Evolutionary conservation across 2,329 filamentous ascomycete species (phyloP), one percentile per base, ranked within the genome.

Genomic region (Venturia pyrina): DNA sequence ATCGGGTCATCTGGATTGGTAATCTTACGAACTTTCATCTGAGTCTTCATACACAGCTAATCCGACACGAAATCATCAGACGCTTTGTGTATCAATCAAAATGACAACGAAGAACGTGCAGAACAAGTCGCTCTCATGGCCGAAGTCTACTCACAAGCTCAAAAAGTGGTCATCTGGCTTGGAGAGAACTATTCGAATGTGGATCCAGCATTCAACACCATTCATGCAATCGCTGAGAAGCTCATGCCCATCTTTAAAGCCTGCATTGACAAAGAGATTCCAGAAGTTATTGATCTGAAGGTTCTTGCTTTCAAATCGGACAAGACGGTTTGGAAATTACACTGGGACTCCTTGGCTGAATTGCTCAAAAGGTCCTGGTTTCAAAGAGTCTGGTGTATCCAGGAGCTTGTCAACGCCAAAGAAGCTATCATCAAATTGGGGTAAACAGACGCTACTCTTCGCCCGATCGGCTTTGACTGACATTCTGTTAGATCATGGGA

Each of bases 321-420:
- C n/a, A 17, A 34, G 21, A 8, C 13, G 6, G 37, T 60, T 19
- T 15, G 28, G 19, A 41, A 60, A 34, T 60, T 60, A 19, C 32
- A 60, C 56, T 60, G 56, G 56, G 56, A 60, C 28, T 37, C 32
- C 24, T n/a, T 60, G 24, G 37, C 32, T 24, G 32, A 60, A 62
- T 34, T 62, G 19, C 60, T 62, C 7, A 41, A 41, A 28, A 40
- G 60, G 24, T 24, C 32, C 10, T 62, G 60, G 60, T 62, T 44
- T 21, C 37, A 28, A 17, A 62, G 60, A 46, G 62, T 64, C 21
- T 64, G 62, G 62, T 28, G 21, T n/a, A 24, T 64, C 8, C 62
- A 64, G 40, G 62, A 64, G 32, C 6, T 43, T 13, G 62, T 56
- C n/a, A 60, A 64, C 59, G 62, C 62, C 37, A 63, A 63, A 48